phyloP scores from a whole-genome alignment of 805 yeast species.

The Suhomyces faveliae region DNA sequence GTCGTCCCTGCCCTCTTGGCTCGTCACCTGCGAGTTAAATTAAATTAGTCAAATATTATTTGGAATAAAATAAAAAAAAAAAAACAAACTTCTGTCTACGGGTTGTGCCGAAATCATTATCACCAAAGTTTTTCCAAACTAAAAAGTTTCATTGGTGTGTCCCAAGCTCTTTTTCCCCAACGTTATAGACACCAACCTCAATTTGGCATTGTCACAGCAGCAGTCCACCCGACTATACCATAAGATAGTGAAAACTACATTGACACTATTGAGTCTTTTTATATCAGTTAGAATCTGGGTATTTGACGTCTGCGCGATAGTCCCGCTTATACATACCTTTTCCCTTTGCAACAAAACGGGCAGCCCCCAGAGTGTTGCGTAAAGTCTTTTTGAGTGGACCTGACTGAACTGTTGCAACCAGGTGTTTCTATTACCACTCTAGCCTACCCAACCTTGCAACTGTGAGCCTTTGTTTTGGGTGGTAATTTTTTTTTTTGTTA shows the following conservation, averaged over 20 bases:
- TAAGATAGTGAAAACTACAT: too few species aligned
- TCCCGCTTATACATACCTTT: constrained; percentile 3
- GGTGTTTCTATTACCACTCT: background rate
- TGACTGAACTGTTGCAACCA: background rate
- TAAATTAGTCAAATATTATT: too few species aligned
- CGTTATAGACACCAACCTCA: background rate
- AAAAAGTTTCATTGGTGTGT: background rate
- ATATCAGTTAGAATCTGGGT: background rate
- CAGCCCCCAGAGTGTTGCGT: background rate
- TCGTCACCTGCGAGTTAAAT: too few species aligned
- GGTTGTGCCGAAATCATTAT: background rate
- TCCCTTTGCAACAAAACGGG: constrained; percentile 1
- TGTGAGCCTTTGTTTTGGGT: background rate
- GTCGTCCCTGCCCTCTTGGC: too few species aligned
- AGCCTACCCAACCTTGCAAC: background rate
- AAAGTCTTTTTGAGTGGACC: background rate
- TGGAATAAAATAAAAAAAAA: background rate
- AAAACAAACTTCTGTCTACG: background rate
- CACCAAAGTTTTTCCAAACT: background rate
- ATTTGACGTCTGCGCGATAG: constrained; percentile 1
- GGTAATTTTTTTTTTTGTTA: background rate
- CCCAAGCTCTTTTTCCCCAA: background rate
- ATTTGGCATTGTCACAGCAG: background rate
- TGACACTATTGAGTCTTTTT: too few species aligned
- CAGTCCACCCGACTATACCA: background rate